phyloP scores from a whole-genome alignment of 2,329 filamentous ascomycete genomes.

The Fusarium aywerte region DNA sequence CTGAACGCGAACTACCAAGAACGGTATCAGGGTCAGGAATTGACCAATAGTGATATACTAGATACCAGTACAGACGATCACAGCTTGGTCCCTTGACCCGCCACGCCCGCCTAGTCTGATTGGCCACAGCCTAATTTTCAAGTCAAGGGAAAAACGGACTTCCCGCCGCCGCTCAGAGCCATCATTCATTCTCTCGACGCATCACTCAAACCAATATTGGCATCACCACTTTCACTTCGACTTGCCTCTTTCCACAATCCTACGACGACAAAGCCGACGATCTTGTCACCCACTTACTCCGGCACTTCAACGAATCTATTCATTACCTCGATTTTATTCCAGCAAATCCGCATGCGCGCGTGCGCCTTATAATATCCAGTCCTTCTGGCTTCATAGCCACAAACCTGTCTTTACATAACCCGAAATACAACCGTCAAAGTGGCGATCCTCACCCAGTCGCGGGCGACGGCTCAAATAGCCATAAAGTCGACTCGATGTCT shows the following conservation, averaged over 20 bases:
- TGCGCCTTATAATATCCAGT: slow-evolving; percentile 14
- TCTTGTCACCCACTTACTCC: neutral
- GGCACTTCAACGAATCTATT: neutral
- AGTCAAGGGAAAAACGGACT: slow-evolving; percentile 41
- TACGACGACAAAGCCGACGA: neutral
- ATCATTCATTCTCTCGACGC: slow-evolving; percentile 18
- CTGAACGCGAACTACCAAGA: neutral
- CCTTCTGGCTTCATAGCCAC: slow-evolving; percentile 22
- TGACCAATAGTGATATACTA: slow-evolving; percentile 35
- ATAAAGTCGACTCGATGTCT: slow-evolving; percentile 52
- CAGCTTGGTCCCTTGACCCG: slow-evolving; percentile 9
- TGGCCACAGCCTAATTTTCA: slow-evolving; percentile 29
- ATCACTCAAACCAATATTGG: slow-evolving; percentile 19
- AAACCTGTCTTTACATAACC: slow-evolving; percentile 2
- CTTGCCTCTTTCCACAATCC: neutral
- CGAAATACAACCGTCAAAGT: slow-evolving; percentile 45
- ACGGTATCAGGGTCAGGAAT: slow-evolving; percentile 18
- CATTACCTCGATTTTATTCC: neutral
- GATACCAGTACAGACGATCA: neutral
- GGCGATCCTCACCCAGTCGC: slow-evolving; percentile 54
- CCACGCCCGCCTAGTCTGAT: slow-evolving; percentile 25
- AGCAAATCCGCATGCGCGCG: slow-evolving; percentile 13
- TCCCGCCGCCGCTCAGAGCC: slow-evolving; percentile 15
- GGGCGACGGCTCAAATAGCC: slow-evolving; percentile 58
- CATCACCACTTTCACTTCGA: slow-evolving; percentile 21